Evolutionary conservation across 331 rosid species (phyloP), one percentile per base, ranked within the genome.

Genomic region (Quercus lobata): DNA sequence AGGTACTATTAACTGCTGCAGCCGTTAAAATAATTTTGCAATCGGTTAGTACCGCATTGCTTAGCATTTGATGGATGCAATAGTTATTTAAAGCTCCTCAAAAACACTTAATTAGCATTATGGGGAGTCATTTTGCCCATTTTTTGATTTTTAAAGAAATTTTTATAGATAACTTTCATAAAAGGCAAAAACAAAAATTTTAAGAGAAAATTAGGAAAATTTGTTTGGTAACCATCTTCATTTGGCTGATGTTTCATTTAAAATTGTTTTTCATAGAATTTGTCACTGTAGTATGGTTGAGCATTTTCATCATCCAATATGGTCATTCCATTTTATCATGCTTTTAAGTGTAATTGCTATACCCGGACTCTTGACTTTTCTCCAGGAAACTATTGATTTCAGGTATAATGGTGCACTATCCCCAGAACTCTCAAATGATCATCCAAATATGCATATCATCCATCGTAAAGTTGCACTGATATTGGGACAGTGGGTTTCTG

Each of bases 401-500:
- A 95, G 98, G 98, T 95, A 91, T 85, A 88, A 89, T 89, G 97
- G 97, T 65, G 98, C 98, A 58, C 79, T 95, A 83, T 92, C 97
- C 11, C 89, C 63, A 3, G 98, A 95, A 76, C 97, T 95, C 74
- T 90, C 98, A 79, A 92, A 89, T 86, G 96, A 92, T 55, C 97
- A 95, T 88, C 93, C 97, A 82, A 92, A 89, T 84, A 74, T 88
- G 91, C 90, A 89, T 61, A 88, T 95, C 79, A 91, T 95, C 83
- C 97, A 88, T 78, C 97, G 97, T 71, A 95, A 90, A 90, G 96
- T 95, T 83, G 98, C 97, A 58, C 78, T 95, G 66, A 85, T 95
- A 72, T 82, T 95, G 89, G 98, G 98, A 70, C 98, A 95, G 79
- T 95, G 98, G 98, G 98, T 95, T 70, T 95, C 98, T 79, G 98